Conservation (phyloP, 768 basidiomycete species). For the Tylopilus felleus region DNA sequence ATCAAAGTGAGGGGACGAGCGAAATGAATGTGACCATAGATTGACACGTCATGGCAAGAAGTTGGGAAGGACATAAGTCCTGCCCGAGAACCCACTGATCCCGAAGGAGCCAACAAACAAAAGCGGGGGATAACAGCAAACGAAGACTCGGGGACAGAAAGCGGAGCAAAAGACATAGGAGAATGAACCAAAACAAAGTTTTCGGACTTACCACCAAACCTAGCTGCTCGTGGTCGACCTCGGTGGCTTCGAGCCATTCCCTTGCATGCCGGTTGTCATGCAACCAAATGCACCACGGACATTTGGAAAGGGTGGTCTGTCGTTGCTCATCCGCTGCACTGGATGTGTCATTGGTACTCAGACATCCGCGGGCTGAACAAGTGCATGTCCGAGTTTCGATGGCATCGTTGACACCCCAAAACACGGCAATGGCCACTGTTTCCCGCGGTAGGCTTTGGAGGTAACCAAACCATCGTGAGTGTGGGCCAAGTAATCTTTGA, state of each 20-base stretch:
- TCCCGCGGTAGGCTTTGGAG: constrained; percentile 57
- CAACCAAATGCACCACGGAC: constrained; percentile 18
- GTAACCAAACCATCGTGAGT: constrained; percentile 64
- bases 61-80: constrained; percentile 6
- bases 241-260: constrained; percentile 34
- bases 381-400: constrained; percentile 15
- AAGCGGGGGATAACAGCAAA: constrained; percentile 14
- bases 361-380: constrained; percentile 15
- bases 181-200: constrained; percentile 5
- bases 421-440: constrained; percentile 54
- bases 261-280: constrained; percentile 31
- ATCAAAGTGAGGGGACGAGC: constrained; percentile 6
- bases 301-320: constrained; percentile 2
- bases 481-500: constrained; percentile 44
- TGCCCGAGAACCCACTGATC: constrained; percentile 8
- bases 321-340: constrained; percentile 1
- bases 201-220: constrained; percentile 27
- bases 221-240: constrained; percentile 26
- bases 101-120: constrained; percentile 9
- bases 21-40: not conserved
- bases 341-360: constrained; percentile 5
- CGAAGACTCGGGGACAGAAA: not conserved
- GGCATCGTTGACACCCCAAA: constrained; percentile 47
- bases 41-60: constrained; percentile 4
- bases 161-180: not conserved